Base-by-base conservation (phyloP, 306 rosid species). In the Dalbergia cultrata region DNA sequence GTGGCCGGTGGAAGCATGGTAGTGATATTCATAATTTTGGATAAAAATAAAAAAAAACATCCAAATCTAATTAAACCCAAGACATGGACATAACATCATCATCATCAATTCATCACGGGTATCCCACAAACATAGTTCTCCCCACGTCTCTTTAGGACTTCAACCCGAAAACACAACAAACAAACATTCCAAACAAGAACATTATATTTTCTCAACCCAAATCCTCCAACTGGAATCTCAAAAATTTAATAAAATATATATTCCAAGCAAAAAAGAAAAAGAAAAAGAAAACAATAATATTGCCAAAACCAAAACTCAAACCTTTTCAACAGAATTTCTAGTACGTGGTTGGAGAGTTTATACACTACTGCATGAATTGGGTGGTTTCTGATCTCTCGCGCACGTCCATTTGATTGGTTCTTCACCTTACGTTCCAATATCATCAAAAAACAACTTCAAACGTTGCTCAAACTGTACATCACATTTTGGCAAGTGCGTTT, bases 41-140 rank as follows among this genome's bases (percentile, higher is more conserved):
- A 4, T 34, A 34, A 34, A 34, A 34, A 34, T 3, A 37, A 37
- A 4, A 4, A 35, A 37, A 4, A 37, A 44, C 6, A 44, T 44
- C 50, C 50, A 44, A 44, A 44, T 44, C 50, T 10, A 50, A 50
- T 3, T 14, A 13, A 9, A 58, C 4, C 57, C 18, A 58, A 58
- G 21, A 5, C 18, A 52, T 6, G 10, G 50, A 70, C 21, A 50
- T 71, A 26, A 67, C 33, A 5, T 34, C 50, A 71, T 37, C 41
- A 37, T 37, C 7, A 37, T 53, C 47, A 13, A n/a, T 17, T 57
- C 37, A 34, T 62, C 44, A 47, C 26, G 77, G 87, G 87, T 53
- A 83, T 83, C 84, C 89, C 83, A 70, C 72, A 61, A 60, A 61
- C 69, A 53, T 72, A 64, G 67, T 79, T 86, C 87, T 76, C 88